phyloP scores from a whole-genome alignment of 306 rosid species.

The Medicago lupulina region DNA sequence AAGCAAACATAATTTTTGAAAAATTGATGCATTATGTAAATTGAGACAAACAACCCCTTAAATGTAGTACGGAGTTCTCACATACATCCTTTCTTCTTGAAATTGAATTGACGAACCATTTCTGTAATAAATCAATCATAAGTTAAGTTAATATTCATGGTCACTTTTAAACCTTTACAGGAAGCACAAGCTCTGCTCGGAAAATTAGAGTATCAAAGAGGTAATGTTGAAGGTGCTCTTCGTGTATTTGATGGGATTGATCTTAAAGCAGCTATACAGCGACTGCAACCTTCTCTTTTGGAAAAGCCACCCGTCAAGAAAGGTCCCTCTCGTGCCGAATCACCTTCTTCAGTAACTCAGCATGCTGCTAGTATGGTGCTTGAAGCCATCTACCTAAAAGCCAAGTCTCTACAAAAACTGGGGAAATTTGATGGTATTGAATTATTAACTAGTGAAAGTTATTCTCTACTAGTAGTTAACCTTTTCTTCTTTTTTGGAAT shows the following conservation, averaged over 20 bases:
- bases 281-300: conserved; percentile 69
- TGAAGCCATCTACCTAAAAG: conserved; percentile 92
- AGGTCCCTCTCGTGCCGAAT: conserved; percentile 61
- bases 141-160: conserved; percentile 32
- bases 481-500: conserved; percentile 28
- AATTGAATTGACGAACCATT: neutral
- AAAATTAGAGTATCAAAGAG: conserved; percentile 95
- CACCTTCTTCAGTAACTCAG: conserved; percentile 69
- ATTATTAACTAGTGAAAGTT: conserved; percentile 26
- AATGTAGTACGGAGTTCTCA: no score
- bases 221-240: conserved; percentile 86
- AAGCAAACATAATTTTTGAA: no score
- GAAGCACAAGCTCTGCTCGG: conserved; percentile 97
- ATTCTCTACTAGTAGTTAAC: conserved; percentile 7
- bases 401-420: conserved; percentile 82
- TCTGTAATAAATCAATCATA: neutral
- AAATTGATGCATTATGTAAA: no score
- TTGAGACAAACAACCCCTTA: no score
- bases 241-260: conserved; percentile 86
- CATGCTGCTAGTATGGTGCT: conserved; percentile 88
- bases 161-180: conserved; percentile 49
- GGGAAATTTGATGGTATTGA: conserved; percentile 69
- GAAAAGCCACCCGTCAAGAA: conserved; percentile 67
- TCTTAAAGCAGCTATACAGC: conserved; percentile 81
- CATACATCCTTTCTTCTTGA: conserved; percentile 16